Conservation (phyloP, 2,329 filamentous ascomycete species). For the Dothideomycetes sp. region DNA sequence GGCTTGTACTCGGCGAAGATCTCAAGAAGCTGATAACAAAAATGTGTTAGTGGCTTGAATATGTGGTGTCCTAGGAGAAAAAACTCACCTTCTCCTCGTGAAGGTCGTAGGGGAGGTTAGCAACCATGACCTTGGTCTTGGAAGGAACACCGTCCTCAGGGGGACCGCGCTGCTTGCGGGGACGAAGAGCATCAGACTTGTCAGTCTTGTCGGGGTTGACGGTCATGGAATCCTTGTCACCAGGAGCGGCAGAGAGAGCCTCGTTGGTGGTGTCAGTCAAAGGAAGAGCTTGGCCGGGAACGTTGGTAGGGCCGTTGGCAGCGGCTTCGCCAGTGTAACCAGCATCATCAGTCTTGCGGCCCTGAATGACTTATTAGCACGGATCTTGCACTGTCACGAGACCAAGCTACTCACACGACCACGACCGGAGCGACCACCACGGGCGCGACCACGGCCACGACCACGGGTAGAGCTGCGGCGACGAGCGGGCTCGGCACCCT, state of each 20-base stretch:
- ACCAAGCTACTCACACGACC: slow-evolving; percentile 61
- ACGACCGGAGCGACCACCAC: slow-evolving; percentile 50
- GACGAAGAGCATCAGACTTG: slow-evolving; percentile 42
- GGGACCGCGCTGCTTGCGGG: slow-evolving; percentile 78
- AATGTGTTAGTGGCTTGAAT: background rate
- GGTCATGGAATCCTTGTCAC: slow-evolving; percentile 35
- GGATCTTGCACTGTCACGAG: slow-evolving; percentile 19
- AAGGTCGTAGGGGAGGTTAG: slow-evolving; percentile 96
- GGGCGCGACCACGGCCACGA: slow-evolving; percentile 49
- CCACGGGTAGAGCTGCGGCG: slow-evolving; percentile 48
- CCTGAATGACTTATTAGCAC: slow-evolving; percentile 2
- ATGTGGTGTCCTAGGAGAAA: background rate
- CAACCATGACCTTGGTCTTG: slow-evolving; percentile 99
- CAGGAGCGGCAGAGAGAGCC: slow-evolving; percentile 46
- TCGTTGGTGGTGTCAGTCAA: slow-evolving; percentile 45
- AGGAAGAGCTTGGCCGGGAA: slow-evolving; percentile 42
- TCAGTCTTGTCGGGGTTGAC: slow-evolving; percentile 31
- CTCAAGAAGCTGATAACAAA: slow-evolving; percentile 81
- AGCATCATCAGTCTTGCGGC: slow-evolving; percentile 14
- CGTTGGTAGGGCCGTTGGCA: slow-evolving; percentile 42
- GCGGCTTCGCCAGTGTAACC: slow-evolving; percentile 40
- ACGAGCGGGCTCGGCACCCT: slow-evolving; percentile 58
- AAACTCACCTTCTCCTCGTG: slow-evolving; percentile 82
- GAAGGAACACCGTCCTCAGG: slow-evolving; percentile 95
- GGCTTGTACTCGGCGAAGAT: slow-evolving; percentile 90